Base-by-base conservation (phyloP, 2,329 filamentous ascomycete genomes). In the Colletotrichum lupini region DNA sequence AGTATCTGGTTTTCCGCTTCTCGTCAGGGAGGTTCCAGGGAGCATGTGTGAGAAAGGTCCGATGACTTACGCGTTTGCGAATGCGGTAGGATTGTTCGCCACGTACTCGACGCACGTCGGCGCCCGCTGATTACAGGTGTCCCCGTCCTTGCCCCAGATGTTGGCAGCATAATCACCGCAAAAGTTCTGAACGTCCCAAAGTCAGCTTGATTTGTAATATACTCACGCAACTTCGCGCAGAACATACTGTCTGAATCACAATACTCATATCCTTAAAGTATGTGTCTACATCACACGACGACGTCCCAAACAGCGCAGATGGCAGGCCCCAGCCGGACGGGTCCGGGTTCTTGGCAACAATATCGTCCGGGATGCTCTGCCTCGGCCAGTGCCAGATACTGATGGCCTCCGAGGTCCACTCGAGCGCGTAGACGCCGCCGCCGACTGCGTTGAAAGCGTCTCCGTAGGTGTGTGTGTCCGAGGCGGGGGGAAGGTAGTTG, bases 381-480 rank as follows among this genome's bases (percentile, higher is more conserved):
- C 92, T 89, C 1, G 91, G 85, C 81, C 95, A 97, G 84, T 94
- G 93, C 91, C 92, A 97, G 75, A 97, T 86, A 68, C 88, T 91
- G 80, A 97, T 93, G 68, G 87, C 88, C 1, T 89, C 82, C 11
- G 85, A 83, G 62, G 92, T 92, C 93, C 94, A 97, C 77, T 92
- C 86, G 76, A 92, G 88, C 6, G 91, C 92, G 76, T 93, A 94
- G 3, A 94, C 87, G 32, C 92, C 92, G n/a, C 92, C 92, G 1
- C 87, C 86, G 46, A 81, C 88, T 11, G 85, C 85, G 79, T 95
- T 95, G 84, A 95, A 94, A 0, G 86, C 85, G 66, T 90, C 87
- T 1, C 92, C 92, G 74, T 91, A 92, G 5, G 86, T 83, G 1
- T 82, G 78, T 0, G 84, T 85, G 35, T 88, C 85, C 49, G 78